These are phyloP conservation scores for Lycium barbarum DNA, from an alignment of 257 asterid species.

Conservation along the genomic window DNA sequence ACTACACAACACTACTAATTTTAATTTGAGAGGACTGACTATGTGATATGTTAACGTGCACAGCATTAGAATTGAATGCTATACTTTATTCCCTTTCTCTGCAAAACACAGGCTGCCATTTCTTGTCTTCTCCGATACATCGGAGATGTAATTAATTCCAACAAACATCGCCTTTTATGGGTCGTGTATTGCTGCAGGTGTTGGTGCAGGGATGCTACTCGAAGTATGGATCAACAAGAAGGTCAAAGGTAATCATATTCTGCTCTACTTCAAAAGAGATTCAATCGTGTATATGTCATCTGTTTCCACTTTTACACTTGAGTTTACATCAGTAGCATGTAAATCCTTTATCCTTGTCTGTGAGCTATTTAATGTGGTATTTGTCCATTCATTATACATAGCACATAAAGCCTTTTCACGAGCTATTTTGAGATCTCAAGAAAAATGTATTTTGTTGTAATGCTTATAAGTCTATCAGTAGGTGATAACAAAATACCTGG, in stretches of 20 bases:
- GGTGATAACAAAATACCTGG: not conserved
- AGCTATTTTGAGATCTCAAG: too few species aligned
- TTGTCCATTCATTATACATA: not conserved
- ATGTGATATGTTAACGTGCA: too few species aligned
- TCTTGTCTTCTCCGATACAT: too few species aligned
- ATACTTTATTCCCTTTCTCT: too few species aligned
- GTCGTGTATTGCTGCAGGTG: constrained; percentile 76
- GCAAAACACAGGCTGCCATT: too few species aligned
- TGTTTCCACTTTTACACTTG: not conserved
- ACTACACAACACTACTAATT: too few species aligned
- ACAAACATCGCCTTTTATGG: constrained; percentile 64
- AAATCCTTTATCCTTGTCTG: not conserved
- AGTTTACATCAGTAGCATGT: not conserved
- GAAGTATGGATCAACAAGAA: constrained; percentile 85
- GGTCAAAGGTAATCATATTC: constrained; percentile 58
- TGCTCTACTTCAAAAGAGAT: not conserved
- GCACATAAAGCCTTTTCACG: not conserved
- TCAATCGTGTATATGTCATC: not conserved
- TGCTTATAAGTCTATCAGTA: not conserved
- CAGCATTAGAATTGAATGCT: too few species aligned
- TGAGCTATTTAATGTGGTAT: not conserved
- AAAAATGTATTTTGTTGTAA: not conserved
- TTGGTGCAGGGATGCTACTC: constrained; percentile 84
- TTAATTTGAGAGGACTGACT: too few species aligned
- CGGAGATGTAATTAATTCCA: too few species aligned